Base-by-base conservation (phyloP, 2,329 filamentous ascomycete genomes). In the Exophiala phaeomuriformis region DNA sequence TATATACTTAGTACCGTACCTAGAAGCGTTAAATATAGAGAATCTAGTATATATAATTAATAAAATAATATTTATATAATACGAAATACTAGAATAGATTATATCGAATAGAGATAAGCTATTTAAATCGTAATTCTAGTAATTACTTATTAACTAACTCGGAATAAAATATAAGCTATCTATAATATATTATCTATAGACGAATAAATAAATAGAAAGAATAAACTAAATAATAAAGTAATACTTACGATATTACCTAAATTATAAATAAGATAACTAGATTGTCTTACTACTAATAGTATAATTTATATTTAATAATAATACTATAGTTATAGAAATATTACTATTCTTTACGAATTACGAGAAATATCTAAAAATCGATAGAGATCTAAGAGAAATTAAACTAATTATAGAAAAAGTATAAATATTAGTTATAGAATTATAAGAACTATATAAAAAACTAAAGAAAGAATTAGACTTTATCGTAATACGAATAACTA, bases 241-340 rank as follows among this genome's bases (percentile, higher is more conserved):
- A 46, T 59, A 57, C 32, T 45, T 59, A 44, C 9, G 39, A 19
- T 40, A 33, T 9, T 61, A 61, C 45, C 44, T 57, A 44, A 59
- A 61, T 44, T 52, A 56, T 49, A 3, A 43, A 35, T 58, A 60
- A 49, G 36, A 54, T 50, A 52, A 56, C 37, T 61, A 54, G 39
- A 7, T 42, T 36, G 27, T 8, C 35, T 36, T 53, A 29, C n/a
- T 53, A 37, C 39, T 27, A 1, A 42, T 54, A n/a, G 39, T 40
- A 36, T 32, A 54, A 30, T 41, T 55, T 27, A 2, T 2, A 1
- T 39, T 39, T n/a, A 39, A 39, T n/a, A 39, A 39, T n/a, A 39
- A 39, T 12, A 27, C 31, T 4, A 46, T 41, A 42, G 40, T 47
- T 41, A 56, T 10, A 12, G 39, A 30, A 10, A 47, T 52, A 28